Evolutionary conservation across 75 land plant genomes (phyloP).

Genomic region (Pinus tabuliformis): DNA sequence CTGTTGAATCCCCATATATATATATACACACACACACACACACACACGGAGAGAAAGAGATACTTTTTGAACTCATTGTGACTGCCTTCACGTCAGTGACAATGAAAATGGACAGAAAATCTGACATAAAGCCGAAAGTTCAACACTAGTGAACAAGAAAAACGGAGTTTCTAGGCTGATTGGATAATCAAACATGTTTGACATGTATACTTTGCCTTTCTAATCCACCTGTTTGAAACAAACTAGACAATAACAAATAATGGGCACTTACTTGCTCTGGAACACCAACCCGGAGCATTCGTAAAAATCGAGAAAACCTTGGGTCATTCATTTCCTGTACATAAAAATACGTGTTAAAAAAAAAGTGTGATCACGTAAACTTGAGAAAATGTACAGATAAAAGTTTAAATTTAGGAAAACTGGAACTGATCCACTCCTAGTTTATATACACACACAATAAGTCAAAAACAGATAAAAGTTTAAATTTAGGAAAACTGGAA

Average conservation of each 20-base stretch:
- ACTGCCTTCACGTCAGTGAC: neutral
- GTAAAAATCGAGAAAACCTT: constrained; percentile 17
- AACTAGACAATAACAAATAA: neutral
- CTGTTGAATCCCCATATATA: neutral
- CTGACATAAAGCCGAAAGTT: neutral
- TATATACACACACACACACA: too few species aligned
- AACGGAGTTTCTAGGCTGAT: neutral
- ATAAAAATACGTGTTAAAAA: neutral
- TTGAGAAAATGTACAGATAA: neutral
- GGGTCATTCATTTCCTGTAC: constrained; percentile 17
- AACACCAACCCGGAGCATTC: constrained; percentile 25
- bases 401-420: neutral
- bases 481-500: neutral
- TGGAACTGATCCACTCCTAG: neutral
- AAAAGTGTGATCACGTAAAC: neutral
- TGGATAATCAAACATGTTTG: neutral
- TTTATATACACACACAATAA: neutral
- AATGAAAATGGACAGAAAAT: neutral
- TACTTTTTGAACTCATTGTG: neutral
- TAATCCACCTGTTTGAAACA: neutral
- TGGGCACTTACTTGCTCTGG: constrained; percentile 18
- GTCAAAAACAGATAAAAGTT: neutral
- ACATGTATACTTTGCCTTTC: neutral
- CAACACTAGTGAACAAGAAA: neutral
- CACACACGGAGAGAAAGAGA: neutral